Percentiles rank a stretch among this genome's conserved stretches.
phyloP scores from a whole-genome alignment of 163 green algal species.

The Chloroidium sp. region DNA sequence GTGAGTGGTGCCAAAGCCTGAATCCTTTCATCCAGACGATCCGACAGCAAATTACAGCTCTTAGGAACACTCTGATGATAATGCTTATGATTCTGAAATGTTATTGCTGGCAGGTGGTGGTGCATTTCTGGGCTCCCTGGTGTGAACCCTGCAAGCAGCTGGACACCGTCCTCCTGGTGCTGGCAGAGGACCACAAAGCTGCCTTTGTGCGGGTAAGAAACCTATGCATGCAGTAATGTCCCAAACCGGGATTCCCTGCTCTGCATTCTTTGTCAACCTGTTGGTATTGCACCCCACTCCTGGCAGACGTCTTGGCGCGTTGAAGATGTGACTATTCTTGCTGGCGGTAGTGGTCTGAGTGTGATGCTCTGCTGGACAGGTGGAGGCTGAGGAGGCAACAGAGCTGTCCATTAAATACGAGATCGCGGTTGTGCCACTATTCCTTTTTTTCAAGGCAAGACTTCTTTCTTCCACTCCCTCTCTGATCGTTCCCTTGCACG shows the following conservation, averaged over 20 bases:
- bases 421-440: conserved; percentile 58
- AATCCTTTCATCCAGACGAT: no score
- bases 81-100: no score
- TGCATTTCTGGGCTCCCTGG: conserved; percentile 82
- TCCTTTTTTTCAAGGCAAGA: conserved; percentile 48
- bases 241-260: no score
- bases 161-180: conserved; percentile 51
- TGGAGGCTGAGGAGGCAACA: conserved; percentile 42
- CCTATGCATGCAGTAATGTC: no score
- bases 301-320: no score
- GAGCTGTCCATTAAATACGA: conserved; percentile 43
- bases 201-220: conserved; percentile 43
- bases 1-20: no score
- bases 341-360: neutral
- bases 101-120: conserved; percentile 36
- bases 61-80: no score
- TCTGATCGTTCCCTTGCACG: no score
- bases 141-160: conserved; percentile 76
- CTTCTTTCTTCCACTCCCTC: neutral
- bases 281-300: no score
- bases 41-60: no score
- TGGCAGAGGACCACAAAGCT: conserved; percentile 39
- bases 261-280: no score
- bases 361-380: conserved; percentile 28
- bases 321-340: neutral